Evolutionary conservation across 2,329 filamentous ascomycete species (phyloP).

Genomic region (Fusarium buxicola): DNA sequence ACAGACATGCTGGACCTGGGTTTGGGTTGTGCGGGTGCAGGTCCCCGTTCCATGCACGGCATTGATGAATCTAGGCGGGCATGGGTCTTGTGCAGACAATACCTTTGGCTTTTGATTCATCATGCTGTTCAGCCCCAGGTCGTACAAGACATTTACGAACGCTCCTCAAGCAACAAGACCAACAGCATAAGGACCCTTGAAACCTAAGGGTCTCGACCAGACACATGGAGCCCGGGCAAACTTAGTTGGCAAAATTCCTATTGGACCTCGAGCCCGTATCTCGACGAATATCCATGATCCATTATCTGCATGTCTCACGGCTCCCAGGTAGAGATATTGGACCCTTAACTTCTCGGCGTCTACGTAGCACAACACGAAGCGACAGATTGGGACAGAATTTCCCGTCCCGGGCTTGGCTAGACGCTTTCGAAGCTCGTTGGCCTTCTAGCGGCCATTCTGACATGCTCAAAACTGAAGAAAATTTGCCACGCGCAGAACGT

Average conservation of each 20-base stretch:
- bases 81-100: constrained; percentile 17
- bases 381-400: background rate
- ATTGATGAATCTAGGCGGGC: constrained; percentile 13
- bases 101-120: background rate
- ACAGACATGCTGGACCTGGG: constrained; percentile 11
- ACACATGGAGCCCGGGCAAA: background rate
- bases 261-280: background rate
- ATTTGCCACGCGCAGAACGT: constrained; percentile 19
- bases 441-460: constrained; percentile 17
- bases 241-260: background rate
- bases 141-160: too few relatives aligned
- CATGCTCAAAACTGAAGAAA: background rate
- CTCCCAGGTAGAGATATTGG: constrained; percentile 1
- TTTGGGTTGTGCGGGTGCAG: constrained; percentile 1
- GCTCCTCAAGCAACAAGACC: background rate
- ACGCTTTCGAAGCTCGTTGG: constrained; percentile 10
- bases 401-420: constrained; percentile 26
- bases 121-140: background rate
- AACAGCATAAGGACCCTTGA: constrained; percentile 2
- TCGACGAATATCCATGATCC: background rate
- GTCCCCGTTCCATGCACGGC: constrained; percentile 24
- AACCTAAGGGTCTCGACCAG: constrained; percentile 7
- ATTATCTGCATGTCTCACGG: constrained; percentile 12
- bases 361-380: background rate
- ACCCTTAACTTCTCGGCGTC: background rate